These are phyloP conservation scores for Claviceps sp. DNA, from an alignment of 2,329 filamentous ascomycete genomes.

Conservation along the genomic window DNA sequence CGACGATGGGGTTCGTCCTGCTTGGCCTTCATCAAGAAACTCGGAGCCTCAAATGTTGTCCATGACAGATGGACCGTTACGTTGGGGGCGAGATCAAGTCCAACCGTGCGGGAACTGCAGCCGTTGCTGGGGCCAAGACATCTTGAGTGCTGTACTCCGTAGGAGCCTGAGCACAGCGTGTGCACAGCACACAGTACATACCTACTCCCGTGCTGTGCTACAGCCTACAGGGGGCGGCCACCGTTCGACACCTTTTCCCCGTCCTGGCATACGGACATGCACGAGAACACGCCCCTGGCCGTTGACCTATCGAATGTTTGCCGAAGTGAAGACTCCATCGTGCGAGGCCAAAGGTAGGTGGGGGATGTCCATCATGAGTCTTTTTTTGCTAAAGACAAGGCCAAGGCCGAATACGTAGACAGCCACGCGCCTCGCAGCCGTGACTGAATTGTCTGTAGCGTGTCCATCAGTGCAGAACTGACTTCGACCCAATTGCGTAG, in stretches of 20 bases:
- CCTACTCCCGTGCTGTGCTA: not conserved
- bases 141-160: not conserved
- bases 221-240: not conserved
- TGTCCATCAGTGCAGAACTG: not conserved
- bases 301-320: constrained; percentile 18
- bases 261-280: not conserved
- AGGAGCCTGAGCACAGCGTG: constrained; percentile 4
- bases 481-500: constrained; percentile 4
- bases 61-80: constrained; percentile 10
- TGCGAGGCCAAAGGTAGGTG: constrained; percentile 1
- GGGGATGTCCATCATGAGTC: constrained; percentile 4
- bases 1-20: not conserved
- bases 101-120: constrained; percentile 8
- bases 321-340: constrained; percentile 13
- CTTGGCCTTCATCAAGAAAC: constrained; percentile 8
- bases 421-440: constrained; percentile 1
- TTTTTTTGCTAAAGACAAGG: constrained; percentile 17
- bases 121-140: constrained; percentile 8
- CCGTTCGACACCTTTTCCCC: constrained; percentile 1
- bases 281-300: constrained; percentile 1
- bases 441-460: constrained; percentile 5
- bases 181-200: not conserved
- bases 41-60: constrained; percentile 11
- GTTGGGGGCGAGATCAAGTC: constrained; percentile 12
- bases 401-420: constrained; percentile 9